phyloP scores from a whole-genome alignment of 306 rosid species.

The Trichosanthes cucumerina region DNA sequence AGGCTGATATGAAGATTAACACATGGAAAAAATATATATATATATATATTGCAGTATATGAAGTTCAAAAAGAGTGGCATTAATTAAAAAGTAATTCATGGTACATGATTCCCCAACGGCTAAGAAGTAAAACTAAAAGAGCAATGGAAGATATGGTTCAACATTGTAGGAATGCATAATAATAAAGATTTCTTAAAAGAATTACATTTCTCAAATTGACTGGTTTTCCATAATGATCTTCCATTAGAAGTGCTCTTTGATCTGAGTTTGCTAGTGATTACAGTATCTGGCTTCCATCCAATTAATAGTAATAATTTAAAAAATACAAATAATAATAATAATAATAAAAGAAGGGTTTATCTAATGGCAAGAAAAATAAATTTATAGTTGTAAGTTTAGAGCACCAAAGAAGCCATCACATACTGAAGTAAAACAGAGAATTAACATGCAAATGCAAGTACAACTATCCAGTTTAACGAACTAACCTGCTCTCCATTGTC shows the following conservation, averaged over 20 bases:
- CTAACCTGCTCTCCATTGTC: slow-evolving; percentile 89
- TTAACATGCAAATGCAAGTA: neutral
- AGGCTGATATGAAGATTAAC: neutral
- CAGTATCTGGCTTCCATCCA: neutral
- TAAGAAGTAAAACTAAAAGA: neutral
- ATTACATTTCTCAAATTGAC: neutral
- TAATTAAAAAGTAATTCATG: neutral
- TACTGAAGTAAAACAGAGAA: neutral
- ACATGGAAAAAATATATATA: neutral
- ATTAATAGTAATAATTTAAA: neutral
- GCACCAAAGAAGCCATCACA: slow-evolving; percentile 1
- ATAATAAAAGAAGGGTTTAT: neutral
- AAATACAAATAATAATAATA: neutral
- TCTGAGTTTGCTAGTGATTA: neutral
- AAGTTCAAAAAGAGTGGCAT: neutral
- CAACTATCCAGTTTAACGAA: slow-evolving; percentile 12
- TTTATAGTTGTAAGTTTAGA: neutral
- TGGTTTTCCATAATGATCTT: neutral
- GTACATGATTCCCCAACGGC: neutral
- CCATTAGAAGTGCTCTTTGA: neutral
- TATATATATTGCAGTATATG: neutral
- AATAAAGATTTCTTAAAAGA: neutral
- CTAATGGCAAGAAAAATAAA: neutral
- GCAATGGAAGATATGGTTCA: neutral
- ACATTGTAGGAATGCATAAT: neutral